phyloP scores from a whole-genome alignment of 352 stramenopile genomes.

The Chrysophaeum taylorii region DNA sequence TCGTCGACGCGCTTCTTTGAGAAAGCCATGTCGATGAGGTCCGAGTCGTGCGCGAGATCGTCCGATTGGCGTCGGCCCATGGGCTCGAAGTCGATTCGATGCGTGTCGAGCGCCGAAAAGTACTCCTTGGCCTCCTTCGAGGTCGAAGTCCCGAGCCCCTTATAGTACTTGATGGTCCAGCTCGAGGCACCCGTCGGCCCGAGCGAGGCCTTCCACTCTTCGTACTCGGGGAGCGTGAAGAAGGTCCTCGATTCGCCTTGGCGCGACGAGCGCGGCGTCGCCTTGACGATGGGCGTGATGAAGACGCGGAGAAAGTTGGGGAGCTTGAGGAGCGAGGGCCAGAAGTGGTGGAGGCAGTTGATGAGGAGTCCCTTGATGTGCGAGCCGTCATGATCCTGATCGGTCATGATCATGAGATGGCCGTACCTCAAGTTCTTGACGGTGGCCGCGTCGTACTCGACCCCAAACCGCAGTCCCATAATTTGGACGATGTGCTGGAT shows the following conservation, averaged over 20 bases:
- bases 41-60: constrained; percentile 33
- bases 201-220: constrained; percentile 77
- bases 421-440: constrained; percentile 92
- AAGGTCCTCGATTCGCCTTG: constrained; percentile 74
- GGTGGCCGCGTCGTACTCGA: constrained; percentile 74
- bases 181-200: constrained; percentile 54
- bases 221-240: constrained; percentile 92
- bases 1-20: constrained; percentile 87
- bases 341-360: constrained; percentile 98
- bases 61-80: too few relatives aligned
- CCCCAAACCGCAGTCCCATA: constrained; percentile 90
- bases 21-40: constrained; percentile 98
- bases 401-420: constrained; percentile 98
- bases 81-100: constrained; percentile 76
- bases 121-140: constrained; percentile 88
- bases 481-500: constrained; percentile 92
- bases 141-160: constrained; percentile 95
- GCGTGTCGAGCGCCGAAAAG: constrained; percentile 84
- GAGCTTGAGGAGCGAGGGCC: constrained; percentile 85
- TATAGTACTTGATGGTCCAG: constrained; percentile 97
- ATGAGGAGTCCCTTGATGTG: constrained; percentile 99
- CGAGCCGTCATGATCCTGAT: constrained; percentile 96
- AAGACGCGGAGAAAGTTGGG: constrained; percentile 95
- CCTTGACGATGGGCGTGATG: constrained; percentile 99
- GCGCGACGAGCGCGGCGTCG: constrained; percentile 35